Conservation (phyloP, 306 rosid species). For the Castanopsis chinensis region DNA sequence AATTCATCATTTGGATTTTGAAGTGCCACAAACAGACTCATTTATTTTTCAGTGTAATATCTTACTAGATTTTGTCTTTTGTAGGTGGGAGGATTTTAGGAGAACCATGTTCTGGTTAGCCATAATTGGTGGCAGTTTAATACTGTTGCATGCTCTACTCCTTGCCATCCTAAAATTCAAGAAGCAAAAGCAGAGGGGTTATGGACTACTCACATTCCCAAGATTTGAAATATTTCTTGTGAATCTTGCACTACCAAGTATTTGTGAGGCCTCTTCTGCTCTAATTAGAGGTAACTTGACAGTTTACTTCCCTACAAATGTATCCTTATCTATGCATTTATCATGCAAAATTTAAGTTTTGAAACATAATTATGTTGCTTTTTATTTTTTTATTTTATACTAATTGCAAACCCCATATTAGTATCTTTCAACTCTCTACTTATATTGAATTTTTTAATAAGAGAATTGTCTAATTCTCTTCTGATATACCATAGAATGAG, state of each 20-base stretch:
- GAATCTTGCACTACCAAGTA: slow-evolving; percentile 70
- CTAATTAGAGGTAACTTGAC: slow-evolving; percentile 57
- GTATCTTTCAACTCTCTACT: neutral
- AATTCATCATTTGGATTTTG: neutral
- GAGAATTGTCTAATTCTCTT: neutral
- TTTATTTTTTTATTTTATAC: too few species aligned
- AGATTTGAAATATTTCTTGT: slow-evolving; percentile 82
- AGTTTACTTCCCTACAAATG: neutral
- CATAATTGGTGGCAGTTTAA: slow-evolving; percentile 58
- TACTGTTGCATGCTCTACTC: slow-evolving; percentile 61
- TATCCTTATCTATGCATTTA: slow-evolving; percentile 1
- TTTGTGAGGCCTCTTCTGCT: slow-evolving; percentile 64
- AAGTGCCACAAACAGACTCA: neutral
- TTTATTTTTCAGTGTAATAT: neutral
- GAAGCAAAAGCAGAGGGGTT: slow-evolving; percentile 40
- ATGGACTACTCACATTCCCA: slow-evolving; percentile 80
- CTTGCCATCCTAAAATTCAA: slow-evolving; percentile 57
- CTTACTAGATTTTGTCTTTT: neutral
- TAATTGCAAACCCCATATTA: neutral
- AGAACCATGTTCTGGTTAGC: slow-evolving; percentile 88
- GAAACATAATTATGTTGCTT: neutral
- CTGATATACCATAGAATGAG: neutral
- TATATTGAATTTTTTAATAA: neutral
- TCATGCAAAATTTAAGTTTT: neutral
- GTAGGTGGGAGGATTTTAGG: slow-evolving; percentile 75